Conservation (phyloP, 2,329 filamentous ascomycete species). For the Colletotrichum gigasporum region DNA sequence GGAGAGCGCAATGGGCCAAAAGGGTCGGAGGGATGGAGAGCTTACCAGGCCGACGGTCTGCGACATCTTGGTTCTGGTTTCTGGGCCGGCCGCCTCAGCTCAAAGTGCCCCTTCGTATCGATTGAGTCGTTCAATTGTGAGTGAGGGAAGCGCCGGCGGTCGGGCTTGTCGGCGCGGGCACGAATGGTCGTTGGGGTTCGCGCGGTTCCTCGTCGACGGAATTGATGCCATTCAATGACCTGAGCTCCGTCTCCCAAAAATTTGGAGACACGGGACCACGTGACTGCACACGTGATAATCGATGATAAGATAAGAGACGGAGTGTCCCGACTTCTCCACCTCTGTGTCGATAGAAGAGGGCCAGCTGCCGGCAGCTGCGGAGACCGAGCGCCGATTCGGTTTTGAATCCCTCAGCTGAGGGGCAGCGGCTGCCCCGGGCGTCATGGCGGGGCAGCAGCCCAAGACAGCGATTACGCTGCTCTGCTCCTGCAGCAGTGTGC, state of each 20-base stretch:
- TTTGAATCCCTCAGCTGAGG: neutral
- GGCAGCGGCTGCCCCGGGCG: slow-evolving; percentile 9
- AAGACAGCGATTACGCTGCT: slow-evolving; percentile 5
- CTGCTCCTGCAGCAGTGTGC: neutral
- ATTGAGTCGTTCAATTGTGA: neutral
- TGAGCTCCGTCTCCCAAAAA: slow-evolving; percentile 10
- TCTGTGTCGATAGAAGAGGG: too few relatives aligned
- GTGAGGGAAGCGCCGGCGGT: slow-evolving; percentile 34
- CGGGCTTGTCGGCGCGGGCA: slow-evolving; percentile 5
- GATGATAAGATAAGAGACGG: slow-evolving; percentile 9
- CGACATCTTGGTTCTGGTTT: slow-evolving; percentile 70
- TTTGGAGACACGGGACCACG: slow-evolving; percentile 21
- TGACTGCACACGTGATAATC: neutral
- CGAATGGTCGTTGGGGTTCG: slow-evolving; percentile 20
- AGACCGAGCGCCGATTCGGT: slow-evolving; percentile 19
- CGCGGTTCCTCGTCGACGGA: slow-evolving; percentile 17
- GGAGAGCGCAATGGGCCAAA: slow-evolving; percentile 4
- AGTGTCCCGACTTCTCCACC: too few relatives aligned
- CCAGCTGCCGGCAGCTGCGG: slow-evolving; percentile 6
- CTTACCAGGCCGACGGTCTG: slow-evolving; percentile 80
- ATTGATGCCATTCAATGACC: slow-evolving; percentile 13
- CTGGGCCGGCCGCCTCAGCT: slow-evolving; percentile 24
- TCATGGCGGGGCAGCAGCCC: slow-evolving; percentile 2
- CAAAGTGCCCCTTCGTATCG: neutral
- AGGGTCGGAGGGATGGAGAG: slow-evolving; percentile 12